Evolutionary conservation across 257 asterid species (phyloP).

Genomic region (Eustoma russellianum): DNA sequence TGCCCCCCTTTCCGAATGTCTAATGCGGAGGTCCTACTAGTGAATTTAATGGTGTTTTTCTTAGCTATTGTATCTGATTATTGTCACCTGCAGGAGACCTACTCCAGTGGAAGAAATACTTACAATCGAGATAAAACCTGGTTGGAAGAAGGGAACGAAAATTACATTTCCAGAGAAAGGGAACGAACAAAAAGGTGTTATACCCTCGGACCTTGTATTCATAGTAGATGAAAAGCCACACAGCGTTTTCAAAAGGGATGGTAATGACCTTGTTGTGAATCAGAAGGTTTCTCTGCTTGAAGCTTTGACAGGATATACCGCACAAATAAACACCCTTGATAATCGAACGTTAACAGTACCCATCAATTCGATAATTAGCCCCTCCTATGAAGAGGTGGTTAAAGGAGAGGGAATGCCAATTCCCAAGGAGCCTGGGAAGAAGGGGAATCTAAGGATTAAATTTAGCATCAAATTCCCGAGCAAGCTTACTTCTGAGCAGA

Average conservation of each 20-base stretch:
- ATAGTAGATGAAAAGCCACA: slow-evolving; percentile 86
- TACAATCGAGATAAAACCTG: slow-evolving; percentile 74
- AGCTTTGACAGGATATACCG: slow-evolving; percentile 70
- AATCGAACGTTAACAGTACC: slow-evolving; percentile 61
- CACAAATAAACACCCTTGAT: slow-evolving; percentile 64
- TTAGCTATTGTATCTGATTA: background rate
- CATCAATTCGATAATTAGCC: slow-evolving; percentile 48
- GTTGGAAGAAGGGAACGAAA: slow-evolving; percentile 96
- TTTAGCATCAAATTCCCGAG: slow-evolving; percentile 72
- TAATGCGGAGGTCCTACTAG: no score
- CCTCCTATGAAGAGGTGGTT: slow-evolving; percentile 66
- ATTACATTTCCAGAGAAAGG: slow-evolving; percentile 94
- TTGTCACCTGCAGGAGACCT: slow-evolving; percentile 47
- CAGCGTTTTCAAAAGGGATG: slow-evolving; percentile 61
- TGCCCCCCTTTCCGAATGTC: no score
- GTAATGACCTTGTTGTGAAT: slow-evolving; percentile 65
- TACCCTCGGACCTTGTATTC: slow-evolving; percentile 78
- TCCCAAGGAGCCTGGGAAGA: slow-evolving; percentile 76
- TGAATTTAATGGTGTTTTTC: background rate
- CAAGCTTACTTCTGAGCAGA: slow-evolving; percentile 86
- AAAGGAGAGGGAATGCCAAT: slow-evolving; percentile 95
- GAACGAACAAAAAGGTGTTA: slow-evolving; percentile 61
- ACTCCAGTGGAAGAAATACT: slow-evolving; percentile 58
- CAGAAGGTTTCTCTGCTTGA: slow-evolving; percentile 70
- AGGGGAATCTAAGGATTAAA: slow-evolving; percentile 67